Evolutionary conservation across 2,329 filamentous ascomycete genomes (phyloP), one percentile per base, ranked within the genome.

Genomic region (Ilyonectria mors-panacis): DNA sequence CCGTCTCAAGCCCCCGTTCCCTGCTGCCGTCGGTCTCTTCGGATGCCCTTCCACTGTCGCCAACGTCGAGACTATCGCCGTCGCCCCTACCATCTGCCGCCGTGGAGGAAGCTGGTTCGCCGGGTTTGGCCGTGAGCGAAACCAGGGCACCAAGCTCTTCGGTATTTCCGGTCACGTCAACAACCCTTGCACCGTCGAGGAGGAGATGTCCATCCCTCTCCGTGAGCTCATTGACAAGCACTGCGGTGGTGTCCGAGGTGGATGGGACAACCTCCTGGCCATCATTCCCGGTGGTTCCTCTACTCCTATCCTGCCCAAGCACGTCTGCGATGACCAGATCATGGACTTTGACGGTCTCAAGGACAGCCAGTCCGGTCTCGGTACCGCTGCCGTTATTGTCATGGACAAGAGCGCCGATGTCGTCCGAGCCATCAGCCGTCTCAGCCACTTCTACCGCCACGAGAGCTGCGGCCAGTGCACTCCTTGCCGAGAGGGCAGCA

Each of bases 271-370:
- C 85, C 88, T 99, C 59, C 91, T 94, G 76, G 96, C 96, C 70
- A 85, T 99, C 78, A 99, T 99, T 75, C 96, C 96, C 8, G 96
- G 96, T 79, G 96, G 96, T 72, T 98, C 95, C 2, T 99, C 96
- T 9, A 99, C 96, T 1, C 96, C 96, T 8, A 95, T 99, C 74
- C 88, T 99, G 57, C 96, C 96, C 74, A 97, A 95, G 87, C 83
- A 83, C 71, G 85, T 97, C 73, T 98, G 96, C 81, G 95, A 98
- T 81, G 92, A 97, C 77, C 95, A 98, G 82, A 84, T 99, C 62
- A 99, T 99, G 96, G 96, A 99, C 85, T 99, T 98, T 79, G 96
- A 99, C 80, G 95, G 93, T 10, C 90, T 99, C 75, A 99, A 99
- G 89, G 96, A 99, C 83, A 95, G 92, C 75, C 96, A 98, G 85